A percentile compares a stretch with the other conserved stretches of the same genome.
These are phyloP conservation scores for Picochlorum sp. DNA, from an alignment of 139 green algal species.

Conservation along the genomic window DNA sequence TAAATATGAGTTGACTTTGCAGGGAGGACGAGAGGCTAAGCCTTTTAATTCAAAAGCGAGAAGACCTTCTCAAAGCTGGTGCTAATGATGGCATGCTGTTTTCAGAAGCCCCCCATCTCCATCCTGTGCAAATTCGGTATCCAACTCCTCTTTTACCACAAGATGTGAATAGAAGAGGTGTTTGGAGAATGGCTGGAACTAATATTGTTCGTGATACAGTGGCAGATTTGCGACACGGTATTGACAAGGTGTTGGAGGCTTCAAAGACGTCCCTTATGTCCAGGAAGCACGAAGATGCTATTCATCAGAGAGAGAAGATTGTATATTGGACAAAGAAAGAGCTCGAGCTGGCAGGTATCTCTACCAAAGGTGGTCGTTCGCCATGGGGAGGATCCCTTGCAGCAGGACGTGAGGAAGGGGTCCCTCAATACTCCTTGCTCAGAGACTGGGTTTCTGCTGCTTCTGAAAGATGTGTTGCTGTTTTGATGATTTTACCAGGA, in stretches of 20 bases:
- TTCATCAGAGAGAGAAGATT: neutral
- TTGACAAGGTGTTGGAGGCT: neutral
- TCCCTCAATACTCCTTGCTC: constrained; percentile 7
- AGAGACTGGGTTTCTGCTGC: constrained; percentile 5
- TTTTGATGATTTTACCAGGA: constrained; percentile 6
- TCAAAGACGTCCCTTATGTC: neutral
- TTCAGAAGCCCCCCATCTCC: neutral
- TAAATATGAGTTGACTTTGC: too few relatives aligned
- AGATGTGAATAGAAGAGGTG: neutral
- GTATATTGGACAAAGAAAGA: neutral
- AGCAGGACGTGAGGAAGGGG: too few relatives aligned
- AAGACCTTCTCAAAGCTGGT: constrained; percentile 5
- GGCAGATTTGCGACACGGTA: neutral
- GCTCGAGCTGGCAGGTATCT: neutral
- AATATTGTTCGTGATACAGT: neutral
- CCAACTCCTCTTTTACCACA: neutral
- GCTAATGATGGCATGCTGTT: constrained; percentile 2
- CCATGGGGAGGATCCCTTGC: neutral
- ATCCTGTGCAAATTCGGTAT: constrained; percentile 8
- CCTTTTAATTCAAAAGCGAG: neutral
- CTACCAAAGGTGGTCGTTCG: neutral
- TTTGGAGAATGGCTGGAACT: neutral
- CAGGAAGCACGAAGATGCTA: neutral
- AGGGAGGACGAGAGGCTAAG: neutral
- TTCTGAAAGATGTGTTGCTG: neutral